phyloP scores from a whole-genome alignment of 192 early-diverging fungal species.

The Thamnidium elegans region DNA sequence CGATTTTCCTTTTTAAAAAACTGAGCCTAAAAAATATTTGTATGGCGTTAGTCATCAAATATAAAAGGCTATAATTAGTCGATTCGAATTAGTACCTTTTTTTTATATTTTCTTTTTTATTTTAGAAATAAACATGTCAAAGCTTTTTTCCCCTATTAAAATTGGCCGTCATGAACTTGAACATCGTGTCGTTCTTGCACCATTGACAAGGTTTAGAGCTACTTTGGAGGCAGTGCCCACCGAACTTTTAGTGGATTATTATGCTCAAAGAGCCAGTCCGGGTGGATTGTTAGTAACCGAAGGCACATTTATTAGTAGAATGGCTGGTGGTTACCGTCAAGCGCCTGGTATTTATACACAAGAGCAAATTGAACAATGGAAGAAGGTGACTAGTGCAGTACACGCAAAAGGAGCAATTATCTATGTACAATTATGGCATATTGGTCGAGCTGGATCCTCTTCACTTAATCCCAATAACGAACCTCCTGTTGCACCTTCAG shows the following conservation, averaged over 20 bases:
- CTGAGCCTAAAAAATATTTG: too few relatives aligned
- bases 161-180: constrained; percentile 5
- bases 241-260: constrained; percentile 14
- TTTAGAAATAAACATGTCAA: too few relatives aligned
- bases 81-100: too few relatives aligned
- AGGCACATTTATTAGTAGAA: constrained; percentile 17
- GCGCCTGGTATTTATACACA: constrained; percentile 37
- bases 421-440: constrained; percentile 54
- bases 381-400: constrained; percentile 49
- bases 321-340: constrained; percentile 16
- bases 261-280: constrained; percentile 17
- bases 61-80: too few relatives aligned
- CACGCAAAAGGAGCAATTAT: constrained; percentile 53
- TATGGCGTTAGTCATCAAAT: too few relatives aligned
- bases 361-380: constrained; percentile 50
- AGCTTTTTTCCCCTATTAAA: constrained; percentile 19
- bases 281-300: constrained; percentile 28
- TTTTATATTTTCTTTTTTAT: too few relatives aligned
- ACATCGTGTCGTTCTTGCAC: constrained; percentile 27
- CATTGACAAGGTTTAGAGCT: constrained; percentile 16
- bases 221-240: constrained; percentile 4
- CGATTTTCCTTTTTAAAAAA: too few relatives aligned
- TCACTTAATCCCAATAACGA: constrained; percentile 3
- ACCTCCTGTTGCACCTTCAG: constrained; percentile 19
- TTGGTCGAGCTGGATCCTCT: constrained; percentile 14